Base-by-base conservation (phyloP, 2,329 filamentous ascomycete species). In the Colletotrichum eremochloae region DNA sequence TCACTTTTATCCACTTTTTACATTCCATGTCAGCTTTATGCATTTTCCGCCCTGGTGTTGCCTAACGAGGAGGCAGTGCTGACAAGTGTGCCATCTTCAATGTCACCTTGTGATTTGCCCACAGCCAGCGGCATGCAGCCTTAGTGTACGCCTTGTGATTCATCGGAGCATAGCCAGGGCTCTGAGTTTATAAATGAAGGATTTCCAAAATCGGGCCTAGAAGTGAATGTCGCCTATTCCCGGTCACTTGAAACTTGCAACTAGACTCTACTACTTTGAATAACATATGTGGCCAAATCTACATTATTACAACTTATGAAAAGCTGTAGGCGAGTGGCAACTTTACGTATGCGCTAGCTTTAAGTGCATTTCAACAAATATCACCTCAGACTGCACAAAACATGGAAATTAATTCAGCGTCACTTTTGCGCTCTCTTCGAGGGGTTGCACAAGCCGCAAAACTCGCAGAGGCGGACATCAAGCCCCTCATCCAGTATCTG, bases 51-150 rank as follows among this genome's bases (percentile, higher is more conserved):
- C 46, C 8, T 15, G 20, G 20, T 70, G 68, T 55, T 70, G 68
- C 68, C 68, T 70, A 48, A 31, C 40, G 12, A 42, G 31, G 63
- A 60, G 68, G 68, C 68, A 61, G 63, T 70, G 67, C 42, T 55
- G 29, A 9, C 36, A 5, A 24, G 24, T 68, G 36, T 53, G 3
- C 33, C 18, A 42, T 15, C 6, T n/a, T 18, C 9, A 1, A 24
- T 12, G 24, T 14, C 5, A 18, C 11, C 14, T 8, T 8, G 33
- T 58, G 40, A 58, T 36, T 56, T 48, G 40, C 14, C 36, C 14
- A 24, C 5, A 15, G 3, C 1, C 2, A 29, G 29, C 4, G 24
- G 5, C 2, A 56, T 29, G 18, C 48, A 71, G 68, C 63, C 48
- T 18, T 14, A 8, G 2, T 18, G 46, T 36, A 55, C 12, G 61